Base-by-base conservation (phyloP, 345 rosid species). In the Citrus hindsii region DNA sequence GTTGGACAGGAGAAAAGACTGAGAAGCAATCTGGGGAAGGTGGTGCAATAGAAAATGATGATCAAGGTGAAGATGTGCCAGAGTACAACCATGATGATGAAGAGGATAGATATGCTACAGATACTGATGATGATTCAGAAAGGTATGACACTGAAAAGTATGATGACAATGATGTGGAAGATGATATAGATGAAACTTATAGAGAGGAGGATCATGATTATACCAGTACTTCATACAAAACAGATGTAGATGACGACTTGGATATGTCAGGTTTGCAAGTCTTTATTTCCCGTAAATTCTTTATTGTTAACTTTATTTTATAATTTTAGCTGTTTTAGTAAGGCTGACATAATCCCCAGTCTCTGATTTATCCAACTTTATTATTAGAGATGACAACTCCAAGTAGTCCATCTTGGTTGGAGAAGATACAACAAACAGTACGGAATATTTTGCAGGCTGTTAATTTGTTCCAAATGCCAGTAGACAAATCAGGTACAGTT, bases 1-100 rank as follows among this genome's bases (percentile, higher is more conserved):
- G 98, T 51, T 97, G 99, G 99, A 94, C 99, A 3, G 94, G 99
- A 79, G 89, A 87, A 76, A 88, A 80, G 67, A 76, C 86, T 33
- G 92, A 89, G 72, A 87, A 87, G 84, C 81, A 87, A 80, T 64
- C 81, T 18, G 82, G 77, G 81, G 79, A 69, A 73, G 86, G 81
- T 53, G 88, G 28, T 76, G 66, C 73, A 40, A 73, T 79, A 73
- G 80, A 79, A 74, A 84, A 79, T 28, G 69, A 80, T 67, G 86
- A 85, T 81, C 85, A 85, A 78, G 83, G 68, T 75, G 97, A 91
- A 65, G 91, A 87, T 61, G 68, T 72, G 13, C 84, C 87, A 21
- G 80, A 79, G 37, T 82, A 88, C 69, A 73, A 76, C 42, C 81
- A 78, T 79, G 88, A 90, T 59, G 92, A 73, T 65, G 93, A 90